Base-by-base conservation (phyloP, 2,329 filamentous ascomycete genomes). In the Tolypocladium tropicale region DNA sequence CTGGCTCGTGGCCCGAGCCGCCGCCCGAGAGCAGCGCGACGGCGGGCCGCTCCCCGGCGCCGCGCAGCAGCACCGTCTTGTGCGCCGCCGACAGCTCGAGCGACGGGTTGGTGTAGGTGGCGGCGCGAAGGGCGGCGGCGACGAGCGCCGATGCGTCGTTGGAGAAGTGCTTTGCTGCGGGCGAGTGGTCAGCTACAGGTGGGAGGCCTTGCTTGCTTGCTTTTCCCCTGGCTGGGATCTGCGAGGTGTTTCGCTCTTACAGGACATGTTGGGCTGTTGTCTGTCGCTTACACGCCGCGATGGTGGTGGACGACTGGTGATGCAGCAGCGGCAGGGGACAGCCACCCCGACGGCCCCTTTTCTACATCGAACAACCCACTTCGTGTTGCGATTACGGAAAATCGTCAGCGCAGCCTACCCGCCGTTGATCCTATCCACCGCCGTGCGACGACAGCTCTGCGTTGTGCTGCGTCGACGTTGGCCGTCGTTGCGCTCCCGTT, bases 1-100 rank as follows among this genome's bases (percentile, higher is more conserved):
- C 82, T 21, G 87, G 87, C 63, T 90, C 87, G 64, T 90, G 88
- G 55, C 88, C 88, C 6, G 81, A 83, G 55, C 88, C 87, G 57
- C 86, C 86, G 53, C 87, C 87, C 4, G 61, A 62, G 32, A 66
- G 57, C 55, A 89, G 33, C 16, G 60, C 60, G n/a, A 62, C 55
- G 12, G 60, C 41, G 21, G 59, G 54, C 52, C 57, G 60, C 18
- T 41, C 33, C 9, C 56, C 55, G 25, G 59, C 60, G 10, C 48
- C 57, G 55, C 57, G 55, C 10, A 62, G 61, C 34, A 56, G 65
- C 34, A 68, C 60, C 25, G 62, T 64, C 53, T 67, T 67, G 51
- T 68, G 64, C 18, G 59, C 53, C 5, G 57, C 56, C 36, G 66
- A 64, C 48, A 65, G 57, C 25, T 58, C 56, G 33, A 67, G 59